Evolutionary conservation across 2,329 filamentous ascomycete species (phyloP).

Genomic region (Dissoconium aciculare): DNA sequence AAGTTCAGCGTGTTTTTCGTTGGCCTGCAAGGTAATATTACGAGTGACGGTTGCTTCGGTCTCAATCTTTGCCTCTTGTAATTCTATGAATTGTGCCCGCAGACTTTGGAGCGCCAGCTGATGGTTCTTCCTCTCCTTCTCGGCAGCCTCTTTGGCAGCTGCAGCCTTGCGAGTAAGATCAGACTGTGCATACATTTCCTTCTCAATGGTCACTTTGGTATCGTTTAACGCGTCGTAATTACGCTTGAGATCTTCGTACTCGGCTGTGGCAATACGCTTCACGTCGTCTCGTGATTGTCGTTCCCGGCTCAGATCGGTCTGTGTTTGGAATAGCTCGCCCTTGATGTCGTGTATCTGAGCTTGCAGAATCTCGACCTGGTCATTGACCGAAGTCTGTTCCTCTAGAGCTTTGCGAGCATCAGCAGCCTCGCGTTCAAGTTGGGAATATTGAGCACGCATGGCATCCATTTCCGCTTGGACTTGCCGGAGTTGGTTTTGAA

Average conservation of each 20-base stretch:
- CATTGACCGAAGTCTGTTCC: constrained; percentile 78
- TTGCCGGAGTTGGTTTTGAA: constrained; percentile 61
- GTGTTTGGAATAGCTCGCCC: constrained; percentile 64
- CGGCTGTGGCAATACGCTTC: constrained; percentile 77
- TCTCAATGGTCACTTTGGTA: constrained; percentile 92
- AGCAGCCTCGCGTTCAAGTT: constrained; percentile 73
- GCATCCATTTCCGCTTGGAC: constrained; percentile 78
- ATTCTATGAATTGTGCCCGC: constrained; percentile 66
- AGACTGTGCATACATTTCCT: constrained; percentile 91
- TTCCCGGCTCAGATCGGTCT: constrained; percentile 80
- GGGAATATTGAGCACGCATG: constrained; percentile 67
- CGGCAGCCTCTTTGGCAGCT: constrained; percentile 63
- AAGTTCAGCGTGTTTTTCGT: constrained; percentile 64
- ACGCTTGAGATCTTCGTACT: constrained; percentile 64
- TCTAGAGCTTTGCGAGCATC: constrained; percentile 79
- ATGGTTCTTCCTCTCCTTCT: constrained; percentile 78
- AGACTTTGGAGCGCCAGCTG: constrained; percentile 72
- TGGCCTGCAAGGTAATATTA: constrained; percentile 59
- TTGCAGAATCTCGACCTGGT: constrained; percentile 74
- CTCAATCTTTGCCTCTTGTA: constrained; percentile 72
- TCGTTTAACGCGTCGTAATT: constrained; percentile 81
- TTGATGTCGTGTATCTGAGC: constrained; percentile 80
- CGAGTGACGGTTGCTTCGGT: constrained; percentile 70
- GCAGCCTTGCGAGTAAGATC: constrained; percentile 76
- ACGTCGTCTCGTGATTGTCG: constrained; percentile 90